Evolutionary conservation across 805 yeast genomes (phyloP), one percentile per base, ranked within the genome.

Genomic region (Lachancea nothofagi): DNA sequence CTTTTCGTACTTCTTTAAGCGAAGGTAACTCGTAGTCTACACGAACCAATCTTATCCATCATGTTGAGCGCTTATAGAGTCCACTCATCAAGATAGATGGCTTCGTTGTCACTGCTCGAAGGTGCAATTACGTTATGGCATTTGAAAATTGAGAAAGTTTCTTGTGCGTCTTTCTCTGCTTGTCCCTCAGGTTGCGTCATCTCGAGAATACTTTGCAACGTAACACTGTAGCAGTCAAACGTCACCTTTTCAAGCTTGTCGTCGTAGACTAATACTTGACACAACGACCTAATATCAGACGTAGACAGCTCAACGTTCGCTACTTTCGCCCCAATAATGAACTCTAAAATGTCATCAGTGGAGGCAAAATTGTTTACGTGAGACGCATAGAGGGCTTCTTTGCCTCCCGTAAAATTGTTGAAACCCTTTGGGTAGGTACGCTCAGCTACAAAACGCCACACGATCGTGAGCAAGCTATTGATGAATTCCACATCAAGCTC

Each of bases 401-500:
- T 50, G 14, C 44, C 45, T n/a, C 50, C 43, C 12, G 49, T 46
- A 31, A 53, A 54, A 42, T 61, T 59, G 25, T 57, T 59, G 57
- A 83, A 80, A 15, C 83, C 83, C 40, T 76, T 69, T 3, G 97
- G 96, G 55, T 70, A 83, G 0, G 96, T 76, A 50, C 74, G 77
- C 23, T 78, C 74, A 2, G 90, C 84, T 7, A 86, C 80, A 61
- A 68, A 90, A 49, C 93, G 71, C 96, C 97, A 93, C 6, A 89
- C 78, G 30, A 89, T 89, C 15, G 86, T 78, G 48, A 86, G 62
- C 40, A 93, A 65, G 34, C 87, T 78, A 49, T 86, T 90, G 43
- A 93, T 89, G 54, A 93, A 93, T 61, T 90, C 97, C 2, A 87
- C 79, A 58, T 93, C 98, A 42, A 93, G 70, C 62, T 93, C 97